Conservation (phyloP, 2,329 filamentous ascomycete genomes). For the Aspergillus cejpii region DNA sequence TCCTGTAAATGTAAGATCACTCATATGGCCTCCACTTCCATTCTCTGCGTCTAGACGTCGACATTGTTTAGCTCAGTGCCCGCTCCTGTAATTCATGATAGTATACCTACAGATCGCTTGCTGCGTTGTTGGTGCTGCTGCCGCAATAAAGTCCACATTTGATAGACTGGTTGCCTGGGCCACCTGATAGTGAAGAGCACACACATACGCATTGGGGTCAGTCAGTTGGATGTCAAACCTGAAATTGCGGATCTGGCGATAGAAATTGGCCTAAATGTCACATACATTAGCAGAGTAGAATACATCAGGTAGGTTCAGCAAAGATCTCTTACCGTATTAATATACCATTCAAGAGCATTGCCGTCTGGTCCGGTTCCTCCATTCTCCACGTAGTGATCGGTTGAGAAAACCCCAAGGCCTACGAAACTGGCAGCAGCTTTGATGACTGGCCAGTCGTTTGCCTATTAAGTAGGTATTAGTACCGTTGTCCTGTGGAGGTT, state of each 20-base stretch:
- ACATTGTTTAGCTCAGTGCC: no score
- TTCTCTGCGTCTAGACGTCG: conserved; percentile 29
- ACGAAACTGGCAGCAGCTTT: conserved; percentile 19
- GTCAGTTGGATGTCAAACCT: conserved; percentile 19
- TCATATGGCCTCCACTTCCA: conserved; percentile 53
- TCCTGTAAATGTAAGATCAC: conserved; percentile 53
- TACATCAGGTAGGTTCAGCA: no score
- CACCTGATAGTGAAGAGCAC: conserved; percentile 64
- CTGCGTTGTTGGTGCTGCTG: conserved; percentile 30
- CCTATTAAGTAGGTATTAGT: no score
- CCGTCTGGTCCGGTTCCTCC: conserved; percentile 12
- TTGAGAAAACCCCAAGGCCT: conserved; percentile 18
- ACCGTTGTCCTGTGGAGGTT: no score
- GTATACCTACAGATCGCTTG: no score
- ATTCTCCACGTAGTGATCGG: conserved; percentile 18
- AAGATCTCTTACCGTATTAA: no score
- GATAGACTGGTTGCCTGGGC: conserved; percentile 65
- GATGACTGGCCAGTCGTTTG: conserved; percentile 16
- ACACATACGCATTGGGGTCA: conserved; percentile 27
- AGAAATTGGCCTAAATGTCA: no score
- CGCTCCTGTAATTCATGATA: no score
- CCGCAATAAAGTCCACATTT: conserved; percentile 65
- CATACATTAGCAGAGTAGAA: no score
- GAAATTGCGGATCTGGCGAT: conserved; percentile 18
- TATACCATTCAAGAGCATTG: no score